Evolutionary conservation across 495 filamentous ascomycete genomes (phyloP), one percentile per base, ranked within the genome.

Genomic region (Penicillium steckii): DNA sequence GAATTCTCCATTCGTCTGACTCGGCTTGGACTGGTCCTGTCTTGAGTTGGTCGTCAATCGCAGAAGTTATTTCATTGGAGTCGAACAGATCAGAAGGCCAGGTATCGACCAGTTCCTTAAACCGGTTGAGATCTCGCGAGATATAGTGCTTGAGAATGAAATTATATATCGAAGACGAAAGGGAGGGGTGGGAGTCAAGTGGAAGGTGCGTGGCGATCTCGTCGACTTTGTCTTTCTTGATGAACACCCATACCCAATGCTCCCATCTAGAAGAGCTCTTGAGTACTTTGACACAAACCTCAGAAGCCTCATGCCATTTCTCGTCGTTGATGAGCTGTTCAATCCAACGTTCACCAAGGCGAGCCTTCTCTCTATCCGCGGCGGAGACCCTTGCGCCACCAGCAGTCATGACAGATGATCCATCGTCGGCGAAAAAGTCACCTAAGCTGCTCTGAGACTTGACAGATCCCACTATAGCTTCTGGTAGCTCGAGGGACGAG

Each of bases 291-390:
- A 85, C 86, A 55, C 90, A 92, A 10, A 90, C 73, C 52, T 83
- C 75, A 0, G 90, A 92, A 6, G 93, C 94, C 45, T 78, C 74
- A 2, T 65, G 60, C 95, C 95, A 98, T 46, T 91, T 79, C 10
- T 79, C 76, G 1, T 79, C 76, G 5, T 83, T 75, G 33, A 95
- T 77, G 22, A 96, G 80, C 56, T 95, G 89, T 38, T 92, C 84
- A 42, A 97, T 71, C 94, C 94, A 98, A 4, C 90, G 77, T 61
- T 96, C 95, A 19, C 94, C 94, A 56, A 98, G 88, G 10, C 88
- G 82, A 21, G 89, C 83, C 66, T 97, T 98, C 62, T 98, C 94
- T 55, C 88, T 91, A 47, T 95, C 88, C 0, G 86, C 84, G 0
- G 85, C 80, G 10, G 88, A 85, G 46, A 78, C 70, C 8, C 60